A percentile compares a stretch with the other conserved stretches of the same genome.
phyloP scores from a whole-genome alignment of 164 flowering plant species.

The Macadamia tetraphylla region DNA sequence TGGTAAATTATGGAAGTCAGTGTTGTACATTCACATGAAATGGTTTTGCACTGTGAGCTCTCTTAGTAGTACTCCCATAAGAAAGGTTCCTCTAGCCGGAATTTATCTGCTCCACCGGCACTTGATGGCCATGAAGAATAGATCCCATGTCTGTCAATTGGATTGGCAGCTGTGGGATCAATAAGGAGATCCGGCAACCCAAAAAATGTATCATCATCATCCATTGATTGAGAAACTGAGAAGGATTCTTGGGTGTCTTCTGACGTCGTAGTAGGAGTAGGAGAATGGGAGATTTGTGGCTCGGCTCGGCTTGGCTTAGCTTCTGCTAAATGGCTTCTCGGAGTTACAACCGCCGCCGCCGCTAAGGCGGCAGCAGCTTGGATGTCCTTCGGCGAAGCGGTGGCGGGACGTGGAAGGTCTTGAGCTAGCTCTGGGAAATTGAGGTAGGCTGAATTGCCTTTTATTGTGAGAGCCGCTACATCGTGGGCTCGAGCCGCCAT shows the following conservation, averaged over 20 bases:
- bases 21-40: too few relatives aligned
- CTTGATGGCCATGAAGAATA: conserved; percentile 8
- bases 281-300: neutral
- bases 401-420: conserved; percentile 35
- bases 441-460: conserved; percentile 36
- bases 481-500: conserved; percentile 64
- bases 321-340: neutral
- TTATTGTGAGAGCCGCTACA: conserved; percentile 43
- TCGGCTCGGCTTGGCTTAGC: neutral
- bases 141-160: conserved; percentile 11
- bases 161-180: neutral
- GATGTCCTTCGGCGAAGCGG: conserved; percentile 33
- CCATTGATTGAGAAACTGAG: conserved; percentile 1
- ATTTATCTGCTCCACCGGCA: conserved; percentile 6
- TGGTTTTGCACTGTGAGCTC: too few relatives aligned
- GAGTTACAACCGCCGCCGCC: conserved; percentile 4
- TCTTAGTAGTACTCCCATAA: neutral
- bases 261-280: conserved; percentile 2
- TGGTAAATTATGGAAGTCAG: too few relatives aligned
- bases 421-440: conserved; percentile 46
- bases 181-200: conserved; percentile 30
- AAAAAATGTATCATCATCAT: conserved; percentile 16
- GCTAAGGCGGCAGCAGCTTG: conserved; percentile 30
- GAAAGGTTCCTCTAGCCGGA: conserved; percentile 14
- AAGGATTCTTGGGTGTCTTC: conserved; percentile 14